These are phyloP conservation scores for Beauveria australis DNA, from an alignment of 2,329 filamentous ascomycete genomes.

Conservation along the genomic window DNA sequence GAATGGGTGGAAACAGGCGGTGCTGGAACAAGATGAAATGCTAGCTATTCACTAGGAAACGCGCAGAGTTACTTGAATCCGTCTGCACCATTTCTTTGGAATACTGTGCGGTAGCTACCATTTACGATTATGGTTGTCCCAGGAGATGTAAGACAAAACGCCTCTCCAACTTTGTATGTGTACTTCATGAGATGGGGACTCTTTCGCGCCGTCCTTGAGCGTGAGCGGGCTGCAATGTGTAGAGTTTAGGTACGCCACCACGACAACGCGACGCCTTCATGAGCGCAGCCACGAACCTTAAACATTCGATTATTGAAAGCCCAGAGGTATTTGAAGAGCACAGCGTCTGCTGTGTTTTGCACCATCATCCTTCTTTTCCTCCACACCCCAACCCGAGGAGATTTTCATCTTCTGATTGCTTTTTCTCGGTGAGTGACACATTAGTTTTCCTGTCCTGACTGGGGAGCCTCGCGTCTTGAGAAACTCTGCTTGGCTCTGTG, in stretches of 20 bases:
- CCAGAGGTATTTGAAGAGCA: neutral
- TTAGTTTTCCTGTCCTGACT: too few relatives aligned
- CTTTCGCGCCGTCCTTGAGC: neutral
- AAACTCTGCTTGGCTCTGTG: too few relatives aligned
- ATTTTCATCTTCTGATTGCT: too few relatives aligned
- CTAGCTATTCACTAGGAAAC: neutral
- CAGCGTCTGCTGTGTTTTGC: neutral
- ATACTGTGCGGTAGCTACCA: neutral
- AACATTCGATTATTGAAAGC: neutral
- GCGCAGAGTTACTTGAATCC: too few relatives aligned
- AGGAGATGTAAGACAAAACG: too few relatives aligned
- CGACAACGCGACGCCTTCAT: neutral
- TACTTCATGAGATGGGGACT: neutral
- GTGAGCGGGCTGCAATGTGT: neutral
- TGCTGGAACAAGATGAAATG: conserved; percentile 25
- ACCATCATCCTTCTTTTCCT: too few relatives aligned
- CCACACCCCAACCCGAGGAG: too few relatives aligned
- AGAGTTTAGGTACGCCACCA: neutral
- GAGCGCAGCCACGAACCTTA: too few relatives aligned
- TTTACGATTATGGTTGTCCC: neutral
- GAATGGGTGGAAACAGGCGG: conserved; percentile 27
- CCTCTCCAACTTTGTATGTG: neutral
- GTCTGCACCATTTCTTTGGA: neutral
- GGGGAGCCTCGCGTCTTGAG: too few relatives aligned
- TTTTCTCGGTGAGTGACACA: too few relatives aligned